phyloP scores from a whole-genome alignment of 2,329 filamentous ascomycete species.

The Diplodia sapinea region DNA sequence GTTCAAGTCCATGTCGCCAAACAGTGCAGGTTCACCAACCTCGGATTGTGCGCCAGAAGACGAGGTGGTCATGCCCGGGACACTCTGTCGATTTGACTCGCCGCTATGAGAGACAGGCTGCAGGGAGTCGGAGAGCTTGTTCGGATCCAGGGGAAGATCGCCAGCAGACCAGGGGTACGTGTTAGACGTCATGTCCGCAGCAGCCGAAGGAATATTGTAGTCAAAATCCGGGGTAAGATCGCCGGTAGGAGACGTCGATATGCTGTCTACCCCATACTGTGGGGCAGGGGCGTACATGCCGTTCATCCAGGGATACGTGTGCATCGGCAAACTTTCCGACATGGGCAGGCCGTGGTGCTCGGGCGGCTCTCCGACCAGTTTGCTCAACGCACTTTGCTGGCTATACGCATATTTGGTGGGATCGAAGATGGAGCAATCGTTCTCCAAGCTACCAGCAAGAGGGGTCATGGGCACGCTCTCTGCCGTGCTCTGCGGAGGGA shows the following conservation, averaged over 20 bases:
- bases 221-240: conserved; percentile 46
- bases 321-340: conserved; percentile 42
- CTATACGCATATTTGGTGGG: conserved; percentile 42
- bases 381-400: conserved; percentile 37
- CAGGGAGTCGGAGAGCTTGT: conserved; percentile 44
- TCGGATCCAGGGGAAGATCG: conserved; percentile 49
- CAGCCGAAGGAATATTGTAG: conserved; percentile 45
- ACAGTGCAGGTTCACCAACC: conserved; percentile 44
- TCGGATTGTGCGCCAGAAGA: conserved; percentile 50
- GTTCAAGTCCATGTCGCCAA: conserved; percentile 44
- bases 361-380: conserved; percentile 36
- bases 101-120: conserved; percentile 50
- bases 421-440: conserved; percentile 32
- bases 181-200: conserved; percentile 33
- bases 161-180: conserved; percentile 47
- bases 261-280: conserved; percentile 44
- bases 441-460: conserved; percentile 42
- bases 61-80: conserved; percentile 48
- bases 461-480: conserved; percentile 40
- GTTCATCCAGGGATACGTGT: conserved; percentile 37
- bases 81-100: conserved; percentile 47
- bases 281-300: conserved; percentile 37
- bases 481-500: conserved; percentile 21
- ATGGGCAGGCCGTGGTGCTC: conserved; percentile 37
- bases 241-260: conserved; percentile 49